Evolutionary conservation across 257 asterid genomes (phyloP).

Genomic region (Solanum stenotomum): DNA sequence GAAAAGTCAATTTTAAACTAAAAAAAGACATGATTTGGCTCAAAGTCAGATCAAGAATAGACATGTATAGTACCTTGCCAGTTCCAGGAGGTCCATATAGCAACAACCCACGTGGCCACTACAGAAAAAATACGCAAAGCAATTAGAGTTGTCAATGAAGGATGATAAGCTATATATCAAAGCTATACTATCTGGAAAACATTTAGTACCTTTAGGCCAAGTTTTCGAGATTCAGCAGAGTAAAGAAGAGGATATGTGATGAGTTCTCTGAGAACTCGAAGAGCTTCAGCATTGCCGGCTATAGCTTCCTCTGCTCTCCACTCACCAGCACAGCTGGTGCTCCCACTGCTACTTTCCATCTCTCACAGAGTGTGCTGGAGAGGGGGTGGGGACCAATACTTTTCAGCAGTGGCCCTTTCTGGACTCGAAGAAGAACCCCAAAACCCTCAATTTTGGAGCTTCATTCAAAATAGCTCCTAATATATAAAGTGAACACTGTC

Average conservation of each 20-base stretch:
- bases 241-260: slow-evolving; percentile 55
- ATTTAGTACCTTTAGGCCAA: slow-evolving; percentile 57
- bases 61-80: slow-evolving; percentile 57
- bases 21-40: not conserved
- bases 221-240: slow-evolving; percentile 49
- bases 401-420: not conserved
- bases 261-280: slow-evolving; percentile 66
- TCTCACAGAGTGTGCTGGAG: not conserved
- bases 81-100: slow-evolving; percentile 97
- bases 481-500: not conserved
- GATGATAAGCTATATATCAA: not conserved
- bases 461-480: not conserved
- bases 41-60: not conserved
- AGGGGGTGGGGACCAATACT: not conserved
- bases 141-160: not conserved
- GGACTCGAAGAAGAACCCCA: not conserved
- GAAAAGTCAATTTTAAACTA: not conserved
- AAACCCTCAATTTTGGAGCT: not conserved
- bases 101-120: slow-evolving; percentile 94
- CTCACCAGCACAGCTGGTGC: slow-evolving; percentile 3
- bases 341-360: slow-evolving; percentile 23
- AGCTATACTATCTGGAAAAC: not conserved
- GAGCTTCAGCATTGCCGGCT: slow-evolving; percentile 66
- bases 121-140: not conserved
- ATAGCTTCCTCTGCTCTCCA: slow-evolving; percentile 72